Percentiles rank a stretch among this genome's conserved stretches.
Conservation (phyloP, 179 eudicot species). For the Beta macrorhiza region DNA sequence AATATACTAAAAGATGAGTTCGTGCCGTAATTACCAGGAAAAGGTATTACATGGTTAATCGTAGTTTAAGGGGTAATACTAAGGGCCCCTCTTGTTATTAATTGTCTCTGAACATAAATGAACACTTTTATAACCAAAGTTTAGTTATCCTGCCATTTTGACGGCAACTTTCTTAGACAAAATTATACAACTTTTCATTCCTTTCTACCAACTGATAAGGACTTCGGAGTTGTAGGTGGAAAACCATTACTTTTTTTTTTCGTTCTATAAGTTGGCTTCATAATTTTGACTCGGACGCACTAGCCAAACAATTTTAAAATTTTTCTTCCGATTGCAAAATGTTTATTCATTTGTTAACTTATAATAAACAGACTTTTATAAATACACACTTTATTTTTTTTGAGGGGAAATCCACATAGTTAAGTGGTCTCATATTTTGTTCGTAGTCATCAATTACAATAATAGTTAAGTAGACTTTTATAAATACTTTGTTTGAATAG, state of each 20-base stretch:
- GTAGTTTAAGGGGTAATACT: conserved; percentile 1
- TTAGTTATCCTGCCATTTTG: conserved; percentile 21
- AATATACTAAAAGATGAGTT: conserved; percentile 8
- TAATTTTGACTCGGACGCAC: neutral
- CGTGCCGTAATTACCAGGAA: conserved; percentile 17
- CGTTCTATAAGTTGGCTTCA: neutral
- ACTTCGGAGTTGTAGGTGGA: conserved; percentile 9
- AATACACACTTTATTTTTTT: too few species aligned
- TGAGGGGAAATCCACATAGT: neutral
- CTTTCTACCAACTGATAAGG: conserved; percentile 16
- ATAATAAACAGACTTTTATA: too few species aligned
- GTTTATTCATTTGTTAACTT: neutral
- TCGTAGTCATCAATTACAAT: too few species aligned
- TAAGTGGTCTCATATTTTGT: too few species aligned
- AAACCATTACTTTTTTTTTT: neutral
- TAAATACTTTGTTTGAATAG: too few species aligned
- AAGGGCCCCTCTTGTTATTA: conserved; percentile 22
- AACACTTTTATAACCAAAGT: conserved; percentile 22
- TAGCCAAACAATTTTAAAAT: too few species aligned
- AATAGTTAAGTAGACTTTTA: too few species aligned
- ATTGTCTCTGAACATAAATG: conserved; percentile 15
- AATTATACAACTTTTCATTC: conserved; percentile 22
- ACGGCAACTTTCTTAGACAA: conserved; percentile 25
- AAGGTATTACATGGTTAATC: neutral
- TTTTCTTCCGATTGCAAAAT: too few species aligned